phyloP scores from a whole-genome alignment of 2,329 filamentous ascomycete species.

The Talaromyces sp. region DNA sequence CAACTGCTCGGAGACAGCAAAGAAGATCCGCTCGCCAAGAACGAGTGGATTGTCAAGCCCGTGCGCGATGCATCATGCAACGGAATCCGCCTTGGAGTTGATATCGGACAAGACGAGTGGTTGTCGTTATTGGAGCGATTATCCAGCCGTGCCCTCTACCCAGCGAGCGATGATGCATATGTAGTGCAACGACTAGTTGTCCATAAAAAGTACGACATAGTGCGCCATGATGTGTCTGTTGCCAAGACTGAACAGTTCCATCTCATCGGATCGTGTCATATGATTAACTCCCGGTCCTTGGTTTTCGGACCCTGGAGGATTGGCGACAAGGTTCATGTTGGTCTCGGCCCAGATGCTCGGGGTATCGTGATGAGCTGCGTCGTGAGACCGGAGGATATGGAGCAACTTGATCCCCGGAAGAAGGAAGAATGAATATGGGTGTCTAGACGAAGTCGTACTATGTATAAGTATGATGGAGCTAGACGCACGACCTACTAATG shows the following conservation, averaged over 20 bases:
- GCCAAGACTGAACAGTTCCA: constrained; percentile 14
- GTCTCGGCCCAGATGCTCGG: background rate
- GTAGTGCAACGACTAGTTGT: constrained; percentile 25
- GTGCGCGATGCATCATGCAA: constrained; percentile 24
- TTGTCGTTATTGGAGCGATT: constrained; percentile 21
- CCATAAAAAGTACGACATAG: constrained; percentile 23
- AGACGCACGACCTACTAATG: background rate
- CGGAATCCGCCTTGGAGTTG: constrained; percentile 26
- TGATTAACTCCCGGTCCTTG: constrained; percentile 25
- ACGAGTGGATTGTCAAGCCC: constrained; percentile 27
- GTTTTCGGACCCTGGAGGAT: constrained; percentile 21
- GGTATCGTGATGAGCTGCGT: constrained; percentile 15
- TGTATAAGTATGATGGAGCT: constrained; percentile 1
- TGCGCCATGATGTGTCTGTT: constrained; percentile 17
- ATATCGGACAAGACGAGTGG: constrained; percentile 23
- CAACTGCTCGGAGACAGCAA: constrained; percentile 15
- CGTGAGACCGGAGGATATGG: constrained; percentile 3
- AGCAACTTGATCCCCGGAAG: constrained; percentile 5
- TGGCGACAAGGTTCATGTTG: constrained; percentile 27
- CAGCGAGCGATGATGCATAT: constrained; percentile 17
- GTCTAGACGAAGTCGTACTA: background rate
- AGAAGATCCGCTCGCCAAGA: constrained; percentile 18
- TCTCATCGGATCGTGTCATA: constrained; percentile 28
- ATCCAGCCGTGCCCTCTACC: constrained; percentile 5
- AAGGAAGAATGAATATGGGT: constrained; percentile 15